phyloP scores from a whole-genome alignment of 2,329 filamentous ascomycete genomes.

The Zasmidium angulare region DNA sequence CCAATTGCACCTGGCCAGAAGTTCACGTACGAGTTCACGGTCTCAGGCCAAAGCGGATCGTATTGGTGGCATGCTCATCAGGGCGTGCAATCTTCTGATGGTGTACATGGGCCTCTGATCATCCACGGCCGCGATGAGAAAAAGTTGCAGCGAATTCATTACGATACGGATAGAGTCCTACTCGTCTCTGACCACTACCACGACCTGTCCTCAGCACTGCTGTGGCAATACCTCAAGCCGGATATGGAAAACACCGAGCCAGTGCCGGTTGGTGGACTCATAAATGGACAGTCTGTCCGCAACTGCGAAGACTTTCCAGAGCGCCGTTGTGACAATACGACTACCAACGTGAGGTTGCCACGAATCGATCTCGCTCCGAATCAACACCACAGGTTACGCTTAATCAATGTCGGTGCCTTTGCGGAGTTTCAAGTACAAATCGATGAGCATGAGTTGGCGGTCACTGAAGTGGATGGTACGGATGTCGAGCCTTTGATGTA shows the following conservation, averaged over 20 bases:
- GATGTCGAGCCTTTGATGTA: conserved; percentile 57
- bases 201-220: conserved; percentile 48
- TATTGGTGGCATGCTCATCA: conserved; percentile 66
- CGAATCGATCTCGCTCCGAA: conserved; percentile 41
- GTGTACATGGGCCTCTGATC: conserved; percentile 61
- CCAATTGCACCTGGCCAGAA: conserved; percentile 34
- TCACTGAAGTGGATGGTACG: conserved; percentile 68
- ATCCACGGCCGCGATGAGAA: conserved; percentile 54
- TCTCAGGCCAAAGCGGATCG: conserved; percentile 43
- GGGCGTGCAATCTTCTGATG: conserved; percentile 59
- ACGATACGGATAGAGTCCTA: conserved; percentile 58
- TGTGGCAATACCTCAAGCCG: conserved; percentile 55
- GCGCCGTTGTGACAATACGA: conserved; percentile 38
- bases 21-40: conserved; percentile 59
- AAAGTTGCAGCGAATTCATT: conserved; percentile 40
- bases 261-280: conserved; percentile 45
- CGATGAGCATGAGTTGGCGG: conserved; percentile 61
- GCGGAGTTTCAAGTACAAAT: conserved; percentile 66
- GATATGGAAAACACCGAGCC: conserved; percentile 58
- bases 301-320: conserved; percentile 40
- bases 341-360: conserved; percentile 28
- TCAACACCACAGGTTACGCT: conserved; percentile 57
- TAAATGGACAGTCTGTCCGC: conserved; percentile 42
- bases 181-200: conserved; percentile 70
- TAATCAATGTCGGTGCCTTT: conserved; percentile 65